A percentile compares a stretch with the other conserved stretches of the same genome.
phyloP scores from a whole-genome alignment of 129 eudicot genomes.

The Flaveria bidentis region DNA sequence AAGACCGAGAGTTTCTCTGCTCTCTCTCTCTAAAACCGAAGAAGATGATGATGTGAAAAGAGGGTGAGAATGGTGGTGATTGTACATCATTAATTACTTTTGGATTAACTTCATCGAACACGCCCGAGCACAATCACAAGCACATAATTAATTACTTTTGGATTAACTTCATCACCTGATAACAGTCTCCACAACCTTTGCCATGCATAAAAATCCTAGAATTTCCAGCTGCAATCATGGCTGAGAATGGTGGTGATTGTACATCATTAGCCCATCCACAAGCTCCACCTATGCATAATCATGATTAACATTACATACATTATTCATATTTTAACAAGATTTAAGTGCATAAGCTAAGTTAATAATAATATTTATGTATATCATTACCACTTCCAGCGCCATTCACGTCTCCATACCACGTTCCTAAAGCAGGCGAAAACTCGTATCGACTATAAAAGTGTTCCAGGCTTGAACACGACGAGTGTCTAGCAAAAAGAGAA shows the following conservation, averaged over 20 bases:
- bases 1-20: no score
- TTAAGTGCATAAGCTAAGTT: not conserved
- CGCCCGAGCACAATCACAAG: no score
- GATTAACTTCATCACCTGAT: constrained; percentile 24
- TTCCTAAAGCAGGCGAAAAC: constrained; percentile 41
- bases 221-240: constrained; percentile 44
- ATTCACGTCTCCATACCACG: constrained; percentile 41
- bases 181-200: constrained; percentile 48
- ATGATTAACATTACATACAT: not conserved
- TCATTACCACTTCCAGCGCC: constrained; percentile 47
- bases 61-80: no score
- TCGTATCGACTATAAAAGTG: constrained; percentile 1
- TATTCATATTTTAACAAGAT: not conserved
- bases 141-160: no score
- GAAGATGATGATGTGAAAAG: no score
- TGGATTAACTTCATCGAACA: no score
- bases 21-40: no score
- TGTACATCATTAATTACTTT: no score
- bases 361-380: not conserved
- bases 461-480: constrained; percentile 3
- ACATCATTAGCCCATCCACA: constrained; percentile 46
- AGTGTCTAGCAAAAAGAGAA: constrained; percentile 17
- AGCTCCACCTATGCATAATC: constrained; percentile 37
- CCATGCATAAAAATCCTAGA: constrained; percentile 29
- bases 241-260: constrained; percentile 26